A percentile compares a stretch with the other conserved stretches of the same genome.
phyloP scores from a whole-genome alignment of 371 early-diverging fungal species.

The Saksenaea vasiformis region DNA sequence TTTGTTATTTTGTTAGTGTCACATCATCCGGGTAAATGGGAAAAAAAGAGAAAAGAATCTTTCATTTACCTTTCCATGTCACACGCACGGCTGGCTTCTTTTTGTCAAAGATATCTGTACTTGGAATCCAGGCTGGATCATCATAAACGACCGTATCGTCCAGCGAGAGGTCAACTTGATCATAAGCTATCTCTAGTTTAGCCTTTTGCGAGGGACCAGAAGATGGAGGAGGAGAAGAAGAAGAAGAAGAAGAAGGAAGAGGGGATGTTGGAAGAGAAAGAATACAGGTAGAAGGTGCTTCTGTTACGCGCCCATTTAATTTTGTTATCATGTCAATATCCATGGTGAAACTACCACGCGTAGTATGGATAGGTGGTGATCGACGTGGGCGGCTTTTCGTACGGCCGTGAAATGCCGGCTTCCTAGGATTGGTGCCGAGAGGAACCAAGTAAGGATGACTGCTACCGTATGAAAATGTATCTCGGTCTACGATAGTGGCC shows the following conservation, averaged over 20 bases:
- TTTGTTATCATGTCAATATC: neutral
- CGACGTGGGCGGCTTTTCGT: neutral
- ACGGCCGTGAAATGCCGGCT: slow-evolving; percentile 1
- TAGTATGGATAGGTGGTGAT: neutral
- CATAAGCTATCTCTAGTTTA: neutral
- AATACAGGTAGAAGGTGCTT: neutral
- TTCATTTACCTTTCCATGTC: slow-evolving; percentile 6
- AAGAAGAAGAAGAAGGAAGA: neutral
- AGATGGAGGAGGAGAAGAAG: neutral
- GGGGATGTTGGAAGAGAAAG: neutral
- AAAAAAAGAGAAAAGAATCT: neutral
- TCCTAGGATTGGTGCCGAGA: neutral
- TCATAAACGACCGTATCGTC: slow-evolving; percentile 1
- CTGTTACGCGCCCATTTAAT: neutral
- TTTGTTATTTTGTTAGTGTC: slow-evolving; percentile 2
- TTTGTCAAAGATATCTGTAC: neutral
- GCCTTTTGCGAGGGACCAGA: neutral
- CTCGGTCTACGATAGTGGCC: neutral
- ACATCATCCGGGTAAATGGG: neutral
- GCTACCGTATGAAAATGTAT: neutral
- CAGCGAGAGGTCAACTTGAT: slow-evolving; percentile 4
- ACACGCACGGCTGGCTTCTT: slow-evolving; percentile 1
- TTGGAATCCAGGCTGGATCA: neutral
- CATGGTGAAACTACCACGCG: slow-evolving; percentile 2
- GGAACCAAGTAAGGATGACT: neutral